These are phyloP conservation scores for Rhodotorula sp. DNA, from an alignment of 1,284 basidiomycete genomes.

Conservation along the genomic window DNA sequence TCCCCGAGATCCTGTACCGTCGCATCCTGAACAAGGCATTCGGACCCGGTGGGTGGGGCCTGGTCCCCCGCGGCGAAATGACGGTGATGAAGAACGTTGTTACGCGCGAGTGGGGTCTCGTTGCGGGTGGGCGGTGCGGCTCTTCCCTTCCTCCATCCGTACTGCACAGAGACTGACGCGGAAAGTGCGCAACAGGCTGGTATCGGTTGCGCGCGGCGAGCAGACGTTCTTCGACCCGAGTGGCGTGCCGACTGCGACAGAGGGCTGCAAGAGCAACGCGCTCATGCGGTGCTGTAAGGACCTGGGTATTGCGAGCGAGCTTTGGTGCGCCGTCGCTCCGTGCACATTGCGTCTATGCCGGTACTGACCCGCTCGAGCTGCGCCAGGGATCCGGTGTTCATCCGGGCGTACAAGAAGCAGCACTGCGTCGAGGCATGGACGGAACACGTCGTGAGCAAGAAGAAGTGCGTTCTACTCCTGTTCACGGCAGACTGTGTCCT, in stretches of 20 bases:
- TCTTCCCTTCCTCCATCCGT: too few relatives aligned
- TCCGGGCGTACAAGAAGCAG: slow-evolving; percentile 86
- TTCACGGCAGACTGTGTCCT: background rate
- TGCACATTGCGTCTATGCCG: background rate
- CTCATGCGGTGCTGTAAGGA: slow-evolving; percentile 99
- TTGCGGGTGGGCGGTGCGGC: slow-evolving; percentile 82
- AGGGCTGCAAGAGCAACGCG: slow-evolving; percentile 95
- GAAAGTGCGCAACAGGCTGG: slow-evolving; percentile 61
- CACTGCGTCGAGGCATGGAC: slow-evolving; percentile 83
- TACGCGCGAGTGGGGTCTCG: slow-evolving; percentile 89
- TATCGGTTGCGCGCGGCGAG: slow-evolving; percentile 89
- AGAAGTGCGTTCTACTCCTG: slow-evolving; percentile 66
- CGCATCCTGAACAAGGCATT: slow-evolving; percentile 91
- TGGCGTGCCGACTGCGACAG: slow-evolving; percentile 89
- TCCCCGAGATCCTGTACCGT: slow-evolving; percentile 98
- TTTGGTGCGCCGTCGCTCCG: slow-evolving; percentile 66
- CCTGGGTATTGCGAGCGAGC: slow-evolving; percentile 90
- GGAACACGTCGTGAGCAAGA: slow-evolving; percentile 78
- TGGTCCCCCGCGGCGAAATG: slow-evolving; percentile 89
- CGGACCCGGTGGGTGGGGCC: slow-evolving; percentile 95
- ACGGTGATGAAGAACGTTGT: slow-evolving; percentile 87
- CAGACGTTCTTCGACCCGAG: slow-evolving; percentile 94
- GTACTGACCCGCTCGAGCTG: background rate
- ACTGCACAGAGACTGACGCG: background rate
- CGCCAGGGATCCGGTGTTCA: slow-evolving; percentile 90